Percentiles rank a stretch among this genome's conserved stretches.
These are phyloP conservation scores for Gossypium schwendimanii DNA, from an alignment of 441 rosid species.

Conservation along the genomic window DNA sequence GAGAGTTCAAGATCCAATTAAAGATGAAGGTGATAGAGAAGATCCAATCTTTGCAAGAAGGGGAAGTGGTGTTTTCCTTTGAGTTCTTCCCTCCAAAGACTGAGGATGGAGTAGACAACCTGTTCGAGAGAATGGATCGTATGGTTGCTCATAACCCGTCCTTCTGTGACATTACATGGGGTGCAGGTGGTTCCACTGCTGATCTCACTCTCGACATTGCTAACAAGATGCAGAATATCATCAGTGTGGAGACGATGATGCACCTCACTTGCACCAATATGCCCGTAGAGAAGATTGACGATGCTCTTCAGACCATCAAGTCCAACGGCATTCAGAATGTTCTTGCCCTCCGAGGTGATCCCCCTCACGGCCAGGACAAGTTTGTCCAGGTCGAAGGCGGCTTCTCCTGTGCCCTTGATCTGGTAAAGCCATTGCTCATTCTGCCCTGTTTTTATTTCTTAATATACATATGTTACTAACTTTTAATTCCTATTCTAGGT, in stretches of 20 bases:
- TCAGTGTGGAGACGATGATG: constrained; percentile 99
- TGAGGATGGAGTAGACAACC: constrained; percentile 92
- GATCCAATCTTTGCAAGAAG: constrained; percentile 38
- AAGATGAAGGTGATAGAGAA: constrained; percentile 87
- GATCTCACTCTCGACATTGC: constrained; percentile 89
- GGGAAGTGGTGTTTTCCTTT: constrained; percentile 73
- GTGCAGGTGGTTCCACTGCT: constrained; percentile 96
- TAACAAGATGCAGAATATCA: constrained; percentile 84
- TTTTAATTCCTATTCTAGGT: constrained; percentile 34
- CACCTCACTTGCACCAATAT: constrained; percentile 96
- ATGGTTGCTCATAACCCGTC: constrained; percentile 83
- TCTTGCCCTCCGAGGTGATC: constrained; percentile 93
- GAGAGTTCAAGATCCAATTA: background rate
- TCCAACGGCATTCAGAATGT: constrained; percentile 93
- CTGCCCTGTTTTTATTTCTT: background rate
- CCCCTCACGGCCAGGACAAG: constrained; percentile 95
- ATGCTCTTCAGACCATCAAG: constrained; percentile 75
- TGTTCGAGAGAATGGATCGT: constrained; percentile 91
- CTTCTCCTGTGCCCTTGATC: constrained; percentile 88
- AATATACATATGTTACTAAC: background rate
- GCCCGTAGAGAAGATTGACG: constrained; percentile 91
- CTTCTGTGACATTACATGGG: constrained; percentile 99
- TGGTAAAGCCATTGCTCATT: constrained; percentile 28
- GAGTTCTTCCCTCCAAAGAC: constrained; percentile 98
- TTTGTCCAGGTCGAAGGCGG: constrained; percentile 93